Percentiles rank a stretch among this genome's conserved stretches.
These are phyloP conservation scores for Stephania japonica DNA, from an alignment of 164 flowering plant genomes.

Conservation along the genomic window DNA sequence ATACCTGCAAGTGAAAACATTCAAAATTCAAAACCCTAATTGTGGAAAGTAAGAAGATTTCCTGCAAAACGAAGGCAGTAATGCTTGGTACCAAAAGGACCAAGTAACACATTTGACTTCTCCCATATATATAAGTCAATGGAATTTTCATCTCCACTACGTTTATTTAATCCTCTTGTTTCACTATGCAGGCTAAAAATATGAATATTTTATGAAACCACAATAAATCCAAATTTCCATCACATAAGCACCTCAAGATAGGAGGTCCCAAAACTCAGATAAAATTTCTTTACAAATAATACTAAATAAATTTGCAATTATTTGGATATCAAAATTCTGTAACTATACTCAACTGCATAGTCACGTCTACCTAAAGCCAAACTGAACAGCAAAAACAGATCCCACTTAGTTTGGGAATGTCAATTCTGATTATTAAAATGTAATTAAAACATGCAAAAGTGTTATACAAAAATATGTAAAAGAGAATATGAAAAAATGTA, in stretches of 20 bases:
- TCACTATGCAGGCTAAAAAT: background rate
- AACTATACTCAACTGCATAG: too few relatives aligned
- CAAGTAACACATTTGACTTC: background rate
- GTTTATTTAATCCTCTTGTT: background rate
- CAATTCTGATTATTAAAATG: too few relatives aligned
- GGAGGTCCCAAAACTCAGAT: too few relatives aligned
- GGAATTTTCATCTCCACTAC: background rate
- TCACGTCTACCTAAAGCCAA: too few relatives aligned
- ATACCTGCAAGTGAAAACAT: slow-evolving; percentile 49
- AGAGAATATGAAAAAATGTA: too few relatives aligned
- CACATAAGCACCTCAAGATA: background rate
- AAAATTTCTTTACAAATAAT: too few relatives aligned
- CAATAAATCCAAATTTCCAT: background rate
- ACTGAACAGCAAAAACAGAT: too few relatives aligned
- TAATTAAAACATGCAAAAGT: too few relatives aligned
- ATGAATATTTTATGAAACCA: background rate
- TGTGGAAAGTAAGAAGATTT: background rate
- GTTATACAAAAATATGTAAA: too few relatives aligned
- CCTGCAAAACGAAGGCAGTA: background rate
- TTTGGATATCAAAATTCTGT: too few relatives aligned
- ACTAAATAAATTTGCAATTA: too few relatives aligned
- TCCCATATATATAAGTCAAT: background rate
- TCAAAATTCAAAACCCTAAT: background rate
- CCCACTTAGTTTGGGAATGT: too few relatives aligned
- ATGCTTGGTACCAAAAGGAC: background rate